Base-by-base conservation (phyloP, 176 grass and related monocot genomes). In the Elymus sibiricus region DNA sequence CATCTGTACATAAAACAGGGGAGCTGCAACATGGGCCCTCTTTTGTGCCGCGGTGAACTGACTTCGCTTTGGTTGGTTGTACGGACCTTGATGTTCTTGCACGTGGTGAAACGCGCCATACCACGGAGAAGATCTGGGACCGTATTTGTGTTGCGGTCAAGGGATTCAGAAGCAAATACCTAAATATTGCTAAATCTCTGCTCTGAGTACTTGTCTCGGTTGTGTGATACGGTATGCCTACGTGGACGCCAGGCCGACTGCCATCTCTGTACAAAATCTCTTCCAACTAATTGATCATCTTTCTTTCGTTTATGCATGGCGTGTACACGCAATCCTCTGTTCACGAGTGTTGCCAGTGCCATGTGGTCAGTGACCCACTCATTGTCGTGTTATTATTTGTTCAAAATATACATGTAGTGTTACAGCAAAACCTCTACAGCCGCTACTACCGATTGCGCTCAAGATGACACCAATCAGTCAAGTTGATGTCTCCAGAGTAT, bases 231-330 rank as follows among this genome's bases (percentile, higher is more conserved):
- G 40, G 49, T 38, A 66, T 53, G 40, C 71, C 58, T 43, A 75
- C 42, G 63, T 17, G 40, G 64, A 49, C 26, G 40, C 46, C 2
- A 19, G 70, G 65, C 75, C 53, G 27, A 28, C 29, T 79, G 75
- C 53, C 74, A 11, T 74, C 51, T 70, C 70, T 83, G 81, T 90
- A 86, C 64, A 90, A 38, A 90, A 42, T 90, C 11, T 64, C 43
- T 10, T 49, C 37, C 12, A 71, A 77, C 83, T 61, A 85, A 64
- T 86, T 8, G 42, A 53, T 24, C 39, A 10, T 75, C 17, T 62
- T 73, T 13, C 61, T 61, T 85, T 31, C 75, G 42, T 12, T 72
- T 71, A 40, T 67, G 32, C 64, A 37, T 26, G n/a, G 39, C 26
- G 37, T 79, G 25, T 14, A 26, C 38, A 55, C 43, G 29, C 43